Base-by-base conservation (phyloP, 2,329 filamentous ascomycete species). In the Lizonia empirigonia region DNA sequence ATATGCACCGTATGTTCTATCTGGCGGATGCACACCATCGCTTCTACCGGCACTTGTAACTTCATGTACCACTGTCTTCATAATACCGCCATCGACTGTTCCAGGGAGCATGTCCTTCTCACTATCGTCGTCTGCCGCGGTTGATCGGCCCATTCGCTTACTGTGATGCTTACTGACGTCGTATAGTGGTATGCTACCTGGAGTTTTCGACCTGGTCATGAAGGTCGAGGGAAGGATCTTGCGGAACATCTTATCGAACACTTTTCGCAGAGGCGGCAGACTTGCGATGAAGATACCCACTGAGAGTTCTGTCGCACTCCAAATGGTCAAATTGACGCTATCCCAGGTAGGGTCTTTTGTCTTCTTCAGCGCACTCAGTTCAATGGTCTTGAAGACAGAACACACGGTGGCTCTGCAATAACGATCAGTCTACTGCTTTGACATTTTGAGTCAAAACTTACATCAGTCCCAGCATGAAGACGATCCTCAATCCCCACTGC, bases 391-490 rank as follows among this genome's bases (percentile, higher is more conserved):
- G 51, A 67, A 63, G 16, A 65, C 57, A 10, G 62, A 62, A 46
- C 54, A 60, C 22, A 60, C 35, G 0, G 63, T 65, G 10, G 59
- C 64, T 12, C 62, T 64, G 30, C 13, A 13, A 6, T 22, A 55
- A 8, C 40, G 13, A 22, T 42, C 13, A 42, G 36, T 20, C n/a
- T 19, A 9, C 9, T 2, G 1, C n/a, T 3, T 33, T 13, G 15
- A 20, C 12, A 12, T 2, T n/a, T 5, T 8, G 15, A n/a, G 13
- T 10, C 9, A 12, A 12, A 20, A 51, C 64, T 50, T 48, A 69
- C 65, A 64, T 22, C 8, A 69, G 20, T n/a, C 62, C 57, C 12
- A 69, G 52, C 20, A 53, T 50, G 44, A 69, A 70, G n/a, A 70
- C 65, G 13, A 63, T 35, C 8, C 64, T 49, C 5, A 69, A 29